phyloP scores from a whole-genome alignment of 805 yeast species.

The Candida golubevii region DNA sequence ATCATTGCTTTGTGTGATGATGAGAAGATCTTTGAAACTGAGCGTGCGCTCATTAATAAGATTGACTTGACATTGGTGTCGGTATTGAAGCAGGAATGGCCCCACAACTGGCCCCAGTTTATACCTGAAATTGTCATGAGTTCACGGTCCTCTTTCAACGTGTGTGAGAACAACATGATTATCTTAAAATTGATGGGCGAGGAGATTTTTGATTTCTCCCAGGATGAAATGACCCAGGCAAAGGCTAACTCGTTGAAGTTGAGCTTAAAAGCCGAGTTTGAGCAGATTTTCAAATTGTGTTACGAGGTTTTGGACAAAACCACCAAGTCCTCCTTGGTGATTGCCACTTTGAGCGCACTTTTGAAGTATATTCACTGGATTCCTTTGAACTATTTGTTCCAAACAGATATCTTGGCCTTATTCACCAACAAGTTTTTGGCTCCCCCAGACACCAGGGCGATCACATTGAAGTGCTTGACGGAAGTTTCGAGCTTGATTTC shows the following conservation, averaged over 20 bases:
- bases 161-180: conserved; percentile 96
- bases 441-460: conserved; percentile 74
- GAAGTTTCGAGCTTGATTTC: conserved; percentile 75
- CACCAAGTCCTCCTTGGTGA: conserved; percentile 73
- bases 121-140: conserved; percentile 89
- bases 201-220: conserved; percentile 94
- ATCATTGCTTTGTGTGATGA: conserved; percentile 86
- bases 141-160: conserved; percentile 80
- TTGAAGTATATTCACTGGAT: conserved; percentile 92
- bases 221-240: conserved; percentile 95
- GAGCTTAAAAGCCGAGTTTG: conserved; percentile 85
- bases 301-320: conserved; percentile 90
- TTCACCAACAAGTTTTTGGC: conserved; percentile 72
- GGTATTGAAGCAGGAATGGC: conserved; percentile 98
- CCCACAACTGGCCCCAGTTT: conserved; percentile 96
- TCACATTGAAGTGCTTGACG: conserved; percentile 86
- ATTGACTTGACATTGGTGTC: conserved; percentile 92
- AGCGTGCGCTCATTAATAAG: conserved; percentile 83
- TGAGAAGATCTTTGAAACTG: conserved; percentile 62
- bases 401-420: conserved; percentile 71
- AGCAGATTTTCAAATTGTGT: conserved; percentile 89
- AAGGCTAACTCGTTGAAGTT: conserved; percentile 78
- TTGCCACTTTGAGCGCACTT: conserved; percentile 78
- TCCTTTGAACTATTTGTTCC: conserved; percentile 84
- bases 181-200: conserved; percentile 85